Conservation (phyloP, 139 green algal species). For the Penium margaritaceum region DNA sequence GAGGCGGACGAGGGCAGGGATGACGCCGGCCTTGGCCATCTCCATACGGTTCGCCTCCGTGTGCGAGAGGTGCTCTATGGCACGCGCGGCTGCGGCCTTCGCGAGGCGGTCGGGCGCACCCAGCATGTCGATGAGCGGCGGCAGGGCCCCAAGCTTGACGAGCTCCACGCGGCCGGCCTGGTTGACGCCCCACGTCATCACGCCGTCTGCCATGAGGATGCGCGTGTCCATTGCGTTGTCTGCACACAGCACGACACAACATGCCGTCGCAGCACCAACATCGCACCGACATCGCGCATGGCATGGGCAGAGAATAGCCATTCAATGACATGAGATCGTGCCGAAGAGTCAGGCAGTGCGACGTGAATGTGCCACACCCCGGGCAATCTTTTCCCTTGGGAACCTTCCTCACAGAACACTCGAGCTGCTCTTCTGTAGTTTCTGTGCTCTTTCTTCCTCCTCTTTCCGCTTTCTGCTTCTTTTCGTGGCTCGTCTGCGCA, state of each 20-base stretch:
- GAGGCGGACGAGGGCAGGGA: slow-evolving; percentile 1
- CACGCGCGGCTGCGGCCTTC: slow-evolving; percentile 6
- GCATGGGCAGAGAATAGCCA: too few species aligned
- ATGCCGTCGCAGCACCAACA: too few species aligned
- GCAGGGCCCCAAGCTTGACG: slow-evolving; percentile 11
- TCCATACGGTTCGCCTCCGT: slow-evolving; percentile 19
- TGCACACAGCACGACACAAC: slow-evolving; percentile 11
- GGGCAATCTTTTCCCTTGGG: too few species aligned
- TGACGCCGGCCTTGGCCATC: slow-evolving; percentile 12
- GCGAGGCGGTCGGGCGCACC: not conserved
- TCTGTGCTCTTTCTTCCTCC: too few species aligned
- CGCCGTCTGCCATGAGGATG: slow-evolving; percentile 17
- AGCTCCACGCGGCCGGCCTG: slow-evolving; percentile 3
- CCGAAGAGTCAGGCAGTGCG: too few species aligned
- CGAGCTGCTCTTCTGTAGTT: too few species aligned
- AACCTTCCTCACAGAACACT: too few species aligned
- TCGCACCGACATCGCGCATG: too few species aligned
- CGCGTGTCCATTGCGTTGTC: slow-evolving; percentile 20
- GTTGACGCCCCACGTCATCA: slow-evolving; percentile 21
- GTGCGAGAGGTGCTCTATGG: slow-evolving; percentile 26
- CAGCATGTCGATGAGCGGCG: slow-evolving; percentile 16
- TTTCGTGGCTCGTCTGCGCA: too few species aligned
- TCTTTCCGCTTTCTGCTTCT: too few species aligned
- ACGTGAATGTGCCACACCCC: too few species aligned
- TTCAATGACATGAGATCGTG: too few species aligned